Base-by-base conservation (phyloP, 192 early-diverging fungal species). In the Umbelopsis isabellina region DNA sequence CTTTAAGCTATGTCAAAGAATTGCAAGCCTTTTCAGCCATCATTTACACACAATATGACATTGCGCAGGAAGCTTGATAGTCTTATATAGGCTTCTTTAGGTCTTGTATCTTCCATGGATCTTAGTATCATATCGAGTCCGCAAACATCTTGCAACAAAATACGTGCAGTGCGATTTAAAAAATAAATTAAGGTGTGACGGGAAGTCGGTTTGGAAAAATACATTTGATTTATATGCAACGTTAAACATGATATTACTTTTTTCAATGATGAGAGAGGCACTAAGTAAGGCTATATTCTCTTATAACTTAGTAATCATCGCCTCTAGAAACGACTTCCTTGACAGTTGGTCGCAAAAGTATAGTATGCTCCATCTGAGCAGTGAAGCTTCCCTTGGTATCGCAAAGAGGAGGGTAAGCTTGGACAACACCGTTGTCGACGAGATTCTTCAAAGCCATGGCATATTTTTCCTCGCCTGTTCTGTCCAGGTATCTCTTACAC, bases 311-410 rank as follows among this genome's bases (percentile, higher is more conserved):
- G 15, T 61, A 61, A 35, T 61, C 55, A 44, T 67, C 66, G 35
- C 66, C 46, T 49, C 66, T 49, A 2, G 18, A 46, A 30, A 71
- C 47, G 66, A 97, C 91, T 76, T 97, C 95, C 79, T 98, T 98
- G 66, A 86, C 82, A 10, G 91, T 96, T 1, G 96, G 97, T 55
- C 92, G 84, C 64, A 99, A 79, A 21, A 99, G 76, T 49, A 99
- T 77, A 7, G 97, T 97, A 77, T 99, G 97, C 76, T 99, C 97
- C 74, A 87, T 96, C 83, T 99, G 97, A 3, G 97, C 97, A 3
- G 97, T 98, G 80, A 91, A 98, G 65, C 82, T 89, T 5, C 97
- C 96, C 72, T 86, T 83, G 55, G 86, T 80, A 68, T 99, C 97
- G 33, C 81, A 81, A 30, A 99, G 82, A 49, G 97, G 97, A 55